Conservation (phyloP, 495 filamentous ascomycete species). For the Hapsidospora chrysogenum region DNA sequence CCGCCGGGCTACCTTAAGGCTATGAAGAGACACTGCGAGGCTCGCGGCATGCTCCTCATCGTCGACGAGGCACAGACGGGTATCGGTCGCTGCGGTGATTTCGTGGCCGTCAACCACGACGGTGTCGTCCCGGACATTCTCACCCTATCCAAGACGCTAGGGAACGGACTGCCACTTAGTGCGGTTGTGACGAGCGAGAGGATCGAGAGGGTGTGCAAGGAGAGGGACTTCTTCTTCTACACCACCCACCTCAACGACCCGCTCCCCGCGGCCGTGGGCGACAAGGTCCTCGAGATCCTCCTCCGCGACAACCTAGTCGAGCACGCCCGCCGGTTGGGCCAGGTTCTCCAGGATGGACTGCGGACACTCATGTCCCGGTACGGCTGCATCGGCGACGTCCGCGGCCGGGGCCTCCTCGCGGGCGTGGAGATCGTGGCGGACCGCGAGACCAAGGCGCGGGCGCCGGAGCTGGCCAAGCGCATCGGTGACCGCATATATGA, state of each 20-base stretch:
- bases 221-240: conserved; percentile 19
- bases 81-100: conserved; percentile 29
- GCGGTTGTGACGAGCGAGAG: conserved; percentile 30
- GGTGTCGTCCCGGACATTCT: conserved; percentile 35
- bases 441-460: conserved; percentile 22
- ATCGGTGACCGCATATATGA: conserved; percentile 27
- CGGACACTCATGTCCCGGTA: conserved; percentile 25
- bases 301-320: conserved; percentile 29
- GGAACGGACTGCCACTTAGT: conserved; percentile 33
- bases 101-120: conserved; percentile 34
- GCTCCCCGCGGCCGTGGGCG: conserved; percentile 33
- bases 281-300: conserved; percentile 39
- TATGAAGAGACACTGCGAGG: conserved; percentile 28
- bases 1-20: conserved; percentile 28
- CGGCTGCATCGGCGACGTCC: conserved; percentile 37
- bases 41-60: conserved; percentile 34
- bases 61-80: conserved; percentile 40
- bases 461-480: conserved; percentile 24
- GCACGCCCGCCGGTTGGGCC: conserved; percentile 20
- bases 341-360: conserved; percentile 23
- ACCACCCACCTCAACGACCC: conserved; percentile 36
- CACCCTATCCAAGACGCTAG: conserved; percentile 35
- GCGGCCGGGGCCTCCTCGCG: conserved; percentile 34
- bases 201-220: conserved; percentile 24
- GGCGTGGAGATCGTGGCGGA: conserved; percentile 37